These are phyloP conservation scores for Scutellaria barbata DNA, from an alignment of 257 asterid genomes.

Conservation along the genomic window DNA sequence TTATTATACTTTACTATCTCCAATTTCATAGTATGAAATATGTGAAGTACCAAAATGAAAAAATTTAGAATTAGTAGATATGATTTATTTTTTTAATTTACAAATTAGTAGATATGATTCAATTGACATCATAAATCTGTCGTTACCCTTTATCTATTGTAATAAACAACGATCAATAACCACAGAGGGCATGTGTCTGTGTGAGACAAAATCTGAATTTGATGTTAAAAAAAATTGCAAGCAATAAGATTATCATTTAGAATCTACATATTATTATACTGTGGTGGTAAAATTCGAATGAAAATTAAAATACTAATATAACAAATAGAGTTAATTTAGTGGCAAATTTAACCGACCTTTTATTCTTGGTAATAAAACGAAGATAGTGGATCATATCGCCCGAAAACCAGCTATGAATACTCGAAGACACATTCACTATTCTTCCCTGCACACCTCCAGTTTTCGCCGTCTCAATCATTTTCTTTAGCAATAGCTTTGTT, in stretches of 20 bases:
- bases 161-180: conserved; percentile 15
- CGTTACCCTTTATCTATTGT: background rate
- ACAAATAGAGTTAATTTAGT: background rate
- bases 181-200: conserved; percentile 25
- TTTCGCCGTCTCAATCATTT: conserved; percentile 68
- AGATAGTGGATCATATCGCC: conserved; percentile 76
- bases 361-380: conserved; percentile 62
- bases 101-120: conserved; percentile 8
- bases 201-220: conserved; percentile 32
- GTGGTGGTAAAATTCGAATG: too few species aligned
- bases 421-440: conserved; percentile 86
- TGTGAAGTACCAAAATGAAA: too few species aligned
- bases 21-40: too few species aligned
- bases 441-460: conserved; percentile 75
- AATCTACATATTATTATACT: too few species aligned
- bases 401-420: conserved; percentile 90
- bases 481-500: conserved; percentile 76
- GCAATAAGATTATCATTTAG: background rate
- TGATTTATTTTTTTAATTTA: too few species aligned
- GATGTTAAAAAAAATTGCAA: background rate
- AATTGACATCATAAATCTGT: conserved; percentile 11
- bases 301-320: background rate
- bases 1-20: too few species aligned
- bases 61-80: too few species aligned
- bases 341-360: conserved; percentile 50